These are phyloP conservation scores for Sordariomycetes sp. DNA, from an alignment of 2,329 filamentous ascomycete genomes.

Conservation along the genomic window DNA sequence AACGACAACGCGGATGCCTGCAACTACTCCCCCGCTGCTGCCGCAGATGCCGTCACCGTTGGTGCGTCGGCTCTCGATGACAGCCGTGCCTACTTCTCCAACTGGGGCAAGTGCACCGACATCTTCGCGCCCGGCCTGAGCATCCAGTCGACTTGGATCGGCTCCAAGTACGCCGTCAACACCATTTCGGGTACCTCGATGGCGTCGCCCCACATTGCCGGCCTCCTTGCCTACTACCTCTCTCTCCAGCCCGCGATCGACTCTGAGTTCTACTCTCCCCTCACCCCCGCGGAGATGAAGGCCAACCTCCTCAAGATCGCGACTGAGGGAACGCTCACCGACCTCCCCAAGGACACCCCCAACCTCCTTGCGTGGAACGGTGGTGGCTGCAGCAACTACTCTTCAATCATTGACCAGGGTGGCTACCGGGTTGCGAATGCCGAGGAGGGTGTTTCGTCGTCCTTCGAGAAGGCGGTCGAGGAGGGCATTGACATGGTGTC, in stretches of 20 bases:
- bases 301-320: constrained; percentile 70
- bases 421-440: constrained; percentile 49
- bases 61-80: constrained; percentile 89
- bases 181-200: constrained; percentile 99
- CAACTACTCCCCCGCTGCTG: constrained; percentile 96
- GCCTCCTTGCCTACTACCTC: constrained; percentile 94
- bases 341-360: constrained; percentile 74
- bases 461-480: constrained; percentile 46
- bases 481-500: constrained; percentile 47
- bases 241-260: constrained; percentile 85
- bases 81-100: constrained; percentile 99
- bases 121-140: constrained; percentile 96
- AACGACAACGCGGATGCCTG: constrained; percentile 99
- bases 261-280: constrained; percentile 80
- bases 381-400: constrained; percentile 86
- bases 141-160: constrained; percentile 97
- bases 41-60: constrained; percentile 84
- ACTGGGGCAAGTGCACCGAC: constrained; percentile 98
- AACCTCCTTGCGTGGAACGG: constrained; percentile 99
- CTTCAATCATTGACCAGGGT: constrained; percentile 62
- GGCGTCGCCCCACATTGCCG: constrained; percentile 93
- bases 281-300: constrained; percentile 94
- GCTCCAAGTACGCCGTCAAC: constrained; percentile 91
- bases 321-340: constrained; percentile 63
- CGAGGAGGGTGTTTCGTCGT: constrained; percentile 22